Evolutionary conservation across 2,329 filamentous ascomycete species (phyloP), one percentile per base, ranked within the genome.

Genomic region (Colletotrichum cuscutae): DNA sequence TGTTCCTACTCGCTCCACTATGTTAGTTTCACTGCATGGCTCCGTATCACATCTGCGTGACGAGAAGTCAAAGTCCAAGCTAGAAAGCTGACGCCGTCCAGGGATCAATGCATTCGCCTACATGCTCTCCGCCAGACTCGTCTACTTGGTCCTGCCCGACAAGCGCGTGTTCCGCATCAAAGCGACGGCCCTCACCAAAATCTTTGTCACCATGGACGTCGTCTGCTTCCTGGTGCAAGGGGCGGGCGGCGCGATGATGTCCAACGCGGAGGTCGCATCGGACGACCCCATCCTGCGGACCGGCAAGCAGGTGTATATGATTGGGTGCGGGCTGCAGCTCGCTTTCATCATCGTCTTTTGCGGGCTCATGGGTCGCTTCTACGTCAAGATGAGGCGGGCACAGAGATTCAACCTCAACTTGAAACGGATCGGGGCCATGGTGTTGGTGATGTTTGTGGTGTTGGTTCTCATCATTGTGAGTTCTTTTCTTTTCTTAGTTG

Each of bases 161-260:
- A 80, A 81, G 74, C 80, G 77, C 32, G 79, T 85, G 24, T 76
- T 81, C 46, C 79, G 81, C 11, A 76, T 84, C 58, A 81, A 78
- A 35, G 80, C 81, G 22, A 77, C 78, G 30, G 79, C 79, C 22
- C 80, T 88, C 70, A 84, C 85, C 15, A 81, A 82, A 54, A 77
- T 84, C 49, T 88, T 89, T 61, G 85, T 88, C 9, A 83, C 83
- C 78, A 79, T 86, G 42, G 86, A 88, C 74, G 75, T 88, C n/a
- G 49, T 84, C 42, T 84, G 83, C 15, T 88, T 88, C 77, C 68
- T 88, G 19, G 78, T 86, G 35, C 86, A 88, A 76, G 80, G 78
- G 15, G 79, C 72, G 2, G 83, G 82, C 32, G 86, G 85, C 22
- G 77, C 77, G 26, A 78, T 86, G 72, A 75, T 83, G 11, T 81